A percentile compares a stretch with the other conserved stretches of the same genome.
Evolutionary conservation across 2,329 filamentous ascomycete genomes (phyloP).

Genomic region (Paraphoma sp.): DNA sequence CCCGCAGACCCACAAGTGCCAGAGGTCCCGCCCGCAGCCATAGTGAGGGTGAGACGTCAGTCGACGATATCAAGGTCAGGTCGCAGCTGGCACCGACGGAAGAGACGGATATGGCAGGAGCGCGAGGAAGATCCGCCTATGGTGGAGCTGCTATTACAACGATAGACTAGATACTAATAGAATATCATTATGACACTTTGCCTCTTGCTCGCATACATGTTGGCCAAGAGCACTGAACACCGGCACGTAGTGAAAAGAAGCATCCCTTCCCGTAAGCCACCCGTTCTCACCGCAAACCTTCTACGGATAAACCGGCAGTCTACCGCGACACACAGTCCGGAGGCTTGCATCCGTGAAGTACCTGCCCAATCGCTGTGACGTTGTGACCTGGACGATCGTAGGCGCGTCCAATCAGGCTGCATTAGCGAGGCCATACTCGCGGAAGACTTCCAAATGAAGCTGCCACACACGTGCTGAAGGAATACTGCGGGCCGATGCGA

Average conservation of each 20-base stretch:
- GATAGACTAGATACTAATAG: constrained; percentile 20
- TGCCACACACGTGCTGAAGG: constrained; percentile 1
- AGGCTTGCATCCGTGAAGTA: no score
- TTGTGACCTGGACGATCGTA: background rate
- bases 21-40: constrained; percentile 25
- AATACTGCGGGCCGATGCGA: background rate
- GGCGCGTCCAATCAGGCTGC: background rate
- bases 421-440: constrained; percentile 1
- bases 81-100: constrained; percentile 44
- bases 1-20: constrained; percentile 23
- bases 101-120: constrained; percentile 40
- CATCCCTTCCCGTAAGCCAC: no score
- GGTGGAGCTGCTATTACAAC: constrained; percentile 4
- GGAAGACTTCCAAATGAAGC: background rate
- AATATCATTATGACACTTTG: background rate
- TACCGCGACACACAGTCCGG: no score
- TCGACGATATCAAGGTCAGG: constrained; percentile 21
- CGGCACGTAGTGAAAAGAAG: no score
- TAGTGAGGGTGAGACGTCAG: constrained; percentile 21
- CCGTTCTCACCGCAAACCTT: no score
- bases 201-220: no score
- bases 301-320: no score
- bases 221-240: no score
- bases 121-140: constrained; percentile 15
- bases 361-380: background rate